These are phyloP conservation scores for Sophora flavescens DNA, from an alignment of 306 rosid genomes.

Conservation along the genomic window DNA sequence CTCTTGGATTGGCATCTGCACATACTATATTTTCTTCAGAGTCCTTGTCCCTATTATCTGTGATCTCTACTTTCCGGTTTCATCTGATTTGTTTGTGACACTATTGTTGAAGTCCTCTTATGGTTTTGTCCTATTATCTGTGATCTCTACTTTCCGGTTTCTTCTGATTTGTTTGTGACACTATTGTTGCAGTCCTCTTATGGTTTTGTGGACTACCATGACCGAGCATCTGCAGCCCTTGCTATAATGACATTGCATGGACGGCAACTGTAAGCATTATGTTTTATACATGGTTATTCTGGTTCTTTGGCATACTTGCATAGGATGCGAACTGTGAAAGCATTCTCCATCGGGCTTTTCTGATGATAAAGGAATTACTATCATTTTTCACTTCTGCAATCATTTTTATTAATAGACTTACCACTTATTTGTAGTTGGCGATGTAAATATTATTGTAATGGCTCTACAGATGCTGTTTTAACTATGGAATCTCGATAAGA, in stretches of 20 bases:
- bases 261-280: conserved; percentile 64
- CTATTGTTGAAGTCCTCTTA: conserved; percentile 62
- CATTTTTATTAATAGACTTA: conserved; percentile 3
- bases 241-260: conserved; percentile 74
- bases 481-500: conserved; percentile 25
- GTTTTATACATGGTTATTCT: conserved; percentile 28
- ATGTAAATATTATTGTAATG: conserved; percentile 7
- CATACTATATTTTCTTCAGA: conserved; percentile 1
- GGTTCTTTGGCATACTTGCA: conserved; percentile 35
- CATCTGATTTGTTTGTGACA: conserved; percentile 16
- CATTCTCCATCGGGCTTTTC: conserved; percentile 28
- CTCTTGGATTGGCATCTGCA: conserved; percentile 36
- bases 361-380: conserved; percentile 28
- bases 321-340: conserved; percentile 30
- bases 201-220: conserved; percentile 72
- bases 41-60: conserved; percentile 7
- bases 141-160: conserved; percentile 31
- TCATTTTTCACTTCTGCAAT: conserved; percentile 23
- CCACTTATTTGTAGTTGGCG: conserved; percentile 22
- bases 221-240: conserved; percentile 67
- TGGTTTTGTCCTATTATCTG: conserved; percentile 54
- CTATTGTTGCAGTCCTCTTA: conserved; percentile 63
- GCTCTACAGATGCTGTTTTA: conserved; percentile 1
- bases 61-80: conserved; percentile 31
- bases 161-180: conserved; percentile 17